These are phyloP conservation scores for Rosa rugosa DNA, from an alignment of 306 rosid genomes.

Conservation along the genomic window DNA sequence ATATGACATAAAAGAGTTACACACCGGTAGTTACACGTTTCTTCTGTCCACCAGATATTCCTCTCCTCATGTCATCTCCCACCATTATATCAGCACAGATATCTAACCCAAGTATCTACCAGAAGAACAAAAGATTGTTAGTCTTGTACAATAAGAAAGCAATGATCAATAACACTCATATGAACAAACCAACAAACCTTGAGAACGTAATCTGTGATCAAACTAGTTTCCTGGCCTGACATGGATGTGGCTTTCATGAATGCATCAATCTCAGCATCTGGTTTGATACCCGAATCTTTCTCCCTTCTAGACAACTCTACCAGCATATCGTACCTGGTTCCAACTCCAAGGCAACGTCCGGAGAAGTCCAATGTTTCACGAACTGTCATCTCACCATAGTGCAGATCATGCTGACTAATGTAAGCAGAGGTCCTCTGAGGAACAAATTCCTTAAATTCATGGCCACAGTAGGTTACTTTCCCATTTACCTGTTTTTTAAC, in stretches of 20 bases:
- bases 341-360: slow-evolving; percentile 65
- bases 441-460: slow-evolving; percentile 75
- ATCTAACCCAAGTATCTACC: slow-evolving; percentile 83
- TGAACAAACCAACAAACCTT: slow-evolving; percentile 52
- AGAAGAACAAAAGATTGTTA: slow-evolving; percentile 24
- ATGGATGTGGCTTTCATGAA: slow-evolving; percentile 68
- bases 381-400: slow-evolving; percentile 71
- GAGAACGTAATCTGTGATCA: slow-evolving; percentile 63
- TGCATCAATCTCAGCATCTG: slow-evolving; percentile 67
- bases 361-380: slow-evolving; percentile 74
- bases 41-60: slow-evolving; percentile 91
- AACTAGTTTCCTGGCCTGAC: slow-evolving; percentile 55
- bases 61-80: slow-evolving; percentile 90
- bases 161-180: neutral
- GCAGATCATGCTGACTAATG: slow-evolving; percentile 89
- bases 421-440: slow-evolving; percentile 92
- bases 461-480: slow-evolving; percentile 80
- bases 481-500: slow-evolving; percentile 56
- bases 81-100: slow-evolving; percentile 74
- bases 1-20: neutral
- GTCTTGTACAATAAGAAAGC: slow-evolving; percentile 10
- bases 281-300: slow-evolving; percentile 58
- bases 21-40: slow-evolving; percentile 86
- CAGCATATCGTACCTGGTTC: slow-evolving; percentile 60
- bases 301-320: slow-evolving; percentile 58